These are phyloP conservation scores for Erythrophleum fordii DNA, from an alignment of 306 rosid genomes.

Conservation along the genomic window DNA sequence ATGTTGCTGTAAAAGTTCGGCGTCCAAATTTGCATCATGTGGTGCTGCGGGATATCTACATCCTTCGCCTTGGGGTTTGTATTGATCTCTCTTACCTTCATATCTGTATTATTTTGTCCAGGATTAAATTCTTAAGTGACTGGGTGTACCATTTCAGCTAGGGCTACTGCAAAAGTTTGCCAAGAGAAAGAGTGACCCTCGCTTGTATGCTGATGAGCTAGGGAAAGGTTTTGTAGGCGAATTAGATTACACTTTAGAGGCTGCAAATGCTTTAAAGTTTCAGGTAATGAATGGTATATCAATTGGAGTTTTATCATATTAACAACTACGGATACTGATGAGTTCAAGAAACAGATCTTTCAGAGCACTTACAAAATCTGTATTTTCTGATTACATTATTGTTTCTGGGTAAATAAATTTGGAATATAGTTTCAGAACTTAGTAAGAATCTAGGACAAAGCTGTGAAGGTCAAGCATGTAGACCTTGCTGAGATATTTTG, in stretches of 20 bases:
- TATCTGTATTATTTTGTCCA: constrained; percentile 20
- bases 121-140: constrained; percentile 34
- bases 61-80: constrained; percentile 97
- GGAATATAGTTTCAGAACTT: neutral
- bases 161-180: constrained; percentile 86
- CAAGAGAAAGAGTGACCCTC: constrained; percentile 86
- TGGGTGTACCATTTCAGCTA: constrained; percentile 61
- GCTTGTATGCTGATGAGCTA: constrained; percentile 94
- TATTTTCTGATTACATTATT: neutral
- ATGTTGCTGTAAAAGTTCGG: constrained; percentile 92
- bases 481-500: neutral
- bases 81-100: constrained; percentile 19
- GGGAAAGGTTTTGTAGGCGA: constrained; percentile 93
- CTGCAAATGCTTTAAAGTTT: constrained; percentile 85
- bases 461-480: neutral
- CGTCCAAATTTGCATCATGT: constrained; percentile 90
- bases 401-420: neutral
- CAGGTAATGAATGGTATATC: constrained; percentile 56
- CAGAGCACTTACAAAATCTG: constrained; percentile 12
- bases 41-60: constrained; percentile 92
- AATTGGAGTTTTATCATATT: constrained; percentile 20
- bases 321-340: constrained; percentile 11
- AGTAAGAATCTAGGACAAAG: neutral
- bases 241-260: constrained; percentile 88
- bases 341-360: constrained; percentile 18